A percentile compares a stretch with the other conserved stretches of the same genome.
Conservation (phyloP, 2,329 filamentous ascomycete species). For the Aureobasidium pullulans region DNA sequence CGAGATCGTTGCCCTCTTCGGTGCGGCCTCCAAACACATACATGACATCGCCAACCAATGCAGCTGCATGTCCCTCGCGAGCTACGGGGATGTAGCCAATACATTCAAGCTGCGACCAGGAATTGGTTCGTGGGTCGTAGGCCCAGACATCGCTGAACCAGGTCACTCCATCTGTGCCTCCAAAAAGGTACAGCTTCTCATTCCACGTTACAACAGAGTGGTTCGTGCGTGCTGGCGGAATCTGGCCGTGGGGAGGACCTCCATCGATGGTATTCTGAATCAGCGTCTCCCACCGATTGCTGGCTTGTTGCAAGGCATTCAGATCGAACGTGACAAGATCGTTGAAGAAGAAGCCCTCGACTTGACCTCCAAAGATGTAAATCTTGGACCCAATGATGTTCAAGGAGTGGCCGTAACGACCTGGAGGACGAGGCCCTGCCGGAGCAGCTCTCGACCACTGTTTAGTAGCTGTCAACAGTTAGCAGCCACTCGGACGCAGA, state of each 20-base stretch:
- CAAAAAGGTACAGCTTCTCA: conserved; percentile 94
- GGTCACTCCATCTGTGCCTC: conserved; percentile 86
- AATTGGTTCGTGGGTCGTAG: conserved; percentile 76
- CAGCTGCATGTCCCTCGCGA: conserved; percentile 87
- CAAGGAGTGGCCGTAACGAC: conserved; percentile 89
- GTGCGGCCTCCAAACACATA: conserved; percentile 96
- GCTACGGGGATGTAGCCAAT: conserved; percentile 95
- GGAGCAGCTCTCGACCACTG: conserved; percentile 96
- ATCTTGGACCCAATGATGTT: conserved; percentile 97
- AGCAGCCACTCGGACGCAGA: conserved; percentile 17
- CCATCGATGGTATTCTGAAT: conserved; percentile 63
- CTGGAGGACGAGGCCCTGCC: conserved; percentile 74
- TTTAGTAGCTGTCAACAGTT: conserved; percentile 64
- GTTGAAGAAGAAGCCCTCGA: conserved; percentile 97
- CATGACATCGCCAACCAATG: conserved; percentile 95
- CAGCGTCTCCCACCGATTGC: conserved; percentile 93
- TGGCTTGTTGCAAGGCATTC: conserved; percentile 84
- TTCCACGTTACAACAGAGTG: conserved; percentile 88
- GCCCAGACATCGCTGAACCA: conserved; percentile 99
- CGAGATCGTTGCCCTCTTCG: conserved; percentile 84
- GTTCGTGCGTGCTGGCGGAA: conserved; percentile 87
- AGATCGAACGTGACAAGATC: conserved; percentile 92
- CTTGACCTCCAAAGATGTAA: conserved; percentile 94
- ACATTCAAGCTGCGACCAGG: conserved; percentile 85
- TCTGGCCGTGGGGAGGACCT: conserved; percentile 52